These are phyloP conservation scores for Pythium biforme DNA, from an alignment of 352 stramenopile genomes.

Conservation along the genomic window DNA sequence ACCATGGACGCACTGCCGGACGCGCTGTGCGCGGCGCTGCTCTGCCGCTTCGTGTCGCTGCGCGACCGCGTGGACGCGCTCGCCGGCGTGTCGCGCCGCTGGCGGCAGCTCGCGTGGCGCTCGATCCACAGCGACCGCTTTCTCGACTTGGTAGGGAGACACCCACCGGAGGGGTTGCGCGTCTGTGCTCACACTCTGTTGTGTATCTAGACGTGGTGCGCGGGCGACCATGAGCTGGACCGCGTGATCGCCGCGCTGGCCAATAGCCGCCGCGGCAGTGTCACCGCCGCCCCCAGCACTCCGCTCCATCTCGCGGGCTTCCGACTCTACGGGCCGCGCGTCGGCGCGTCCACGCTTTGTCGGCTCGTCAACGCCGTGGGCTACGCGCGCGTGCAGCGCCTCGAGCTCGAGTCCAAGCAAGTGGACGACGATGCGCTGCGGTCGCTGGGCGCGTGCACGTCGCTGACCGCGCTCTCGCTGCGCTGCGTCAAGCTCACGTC, in stretches of 20 bases:
- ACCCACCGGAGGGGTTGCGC: too few species aligned
- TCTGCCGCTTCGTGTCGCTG: conserved; percentile 59
- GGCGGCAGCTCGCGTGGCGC: conserved; percentile 49
- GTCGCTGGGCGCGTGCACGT: conserved; percentile 36
- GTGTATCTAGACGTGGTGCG: conserved; percentile 64
- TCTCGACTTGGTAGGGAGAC: conserved; percentile 54
- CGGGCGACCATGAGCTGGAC: conserved; percentile 59
- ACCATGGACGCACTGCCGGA: conserved; percentile 32
- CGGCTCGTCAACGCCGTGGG: conserved; percentile 45
- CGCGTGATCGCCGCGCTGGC: conserved; percentile 34
- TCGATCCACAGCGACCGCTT: conserved; percentile 50
- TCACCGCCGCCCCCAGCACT: neutral
- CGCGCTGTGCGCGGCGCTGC: conserved; percentile 38
- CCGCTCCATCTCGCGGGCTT: conserved; percentile 46
- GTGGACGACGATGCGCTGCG: conserved; percentile 44
- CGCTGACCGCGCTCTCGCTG: conserved; percentile 41
- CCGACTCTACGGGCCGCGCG: conserved; percentile 58
- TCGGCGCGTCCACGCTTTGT: conserved; percentile 42
- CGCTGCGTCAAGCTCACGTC: conserved; percentile 81
- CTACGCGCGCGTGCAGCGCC: conserved; percentile 31
- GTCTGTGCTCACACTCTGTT: neutral
- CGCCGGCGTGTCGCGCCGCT: conserved; percentile 51
- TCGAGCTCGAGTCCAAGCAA: conserved; percentile 79
- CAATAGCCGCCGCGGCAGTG: too few species aligned
- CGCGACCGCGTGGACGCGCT: conserved; percentile 58